Conservation (phyloP, 2,329 filamentous ascomycete species). For the Fusarium sp. region DNA sequence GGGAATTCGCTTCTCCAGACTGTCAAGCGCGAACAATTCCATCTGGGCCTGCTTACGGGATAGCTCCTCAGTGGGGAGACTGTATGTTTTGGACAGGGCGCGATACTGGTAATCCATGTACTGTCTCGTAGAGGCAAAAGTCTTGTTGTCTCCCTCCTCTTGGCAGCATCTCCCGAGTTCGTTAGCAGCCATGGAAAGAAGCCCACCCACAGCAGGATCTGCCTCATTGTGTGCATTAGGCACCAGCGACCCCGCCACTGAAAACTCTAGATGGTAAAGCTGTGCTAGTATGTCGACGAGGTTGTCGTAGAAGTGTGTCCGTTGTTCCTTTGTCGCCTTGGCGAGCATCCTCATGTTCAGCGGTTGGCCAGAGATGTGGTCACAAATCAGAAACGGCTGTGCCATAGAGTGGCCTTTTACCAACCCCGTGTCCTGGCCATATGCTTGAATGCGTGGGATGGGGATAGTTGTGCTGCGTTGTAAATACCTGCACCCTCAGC, state of each 20-base stretch:
- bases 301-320: conserved; percentile 15
- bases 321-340: neutral
- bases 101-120: conserved; percentile 11
- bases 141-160: neutral
- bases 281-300: conserved; percentile 23
- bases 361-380: conserved; percentile 15
- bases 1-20: too few relatives aligned
- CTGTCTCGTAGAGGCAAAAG: neutral
- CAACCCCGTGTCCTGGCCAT: conserved; percentile 9
- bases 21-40: conserved; percentile 28
- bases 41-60: conserved; percentile 9
- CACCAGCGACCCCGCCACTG: conserved; percentile 20
- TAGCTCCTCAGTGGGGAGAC: conserved; percentile 8
- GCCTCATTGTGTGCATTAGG: neutral
- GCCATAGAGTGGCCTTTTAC: neutral
- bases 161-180: conserved; percentile 9
- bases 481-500: conserved; percentile 10
- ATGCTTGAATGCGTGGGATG: conserved; percentile 19
- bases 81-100: conserved; percentile 19
- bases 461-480: conserved; percentile 16
- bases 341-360: neutral
- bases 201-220: neutral
- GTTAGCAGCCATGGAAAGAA: conserved; percentile 22
- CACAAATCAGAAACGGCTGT: conserved; percentile 20
- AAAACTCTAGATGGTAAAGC: conserved; percentile 16